Base-by-base conservation (phyloP, 2,329 filamentous ascomycete species). In the Botryosphaeria agaves region DNA sequence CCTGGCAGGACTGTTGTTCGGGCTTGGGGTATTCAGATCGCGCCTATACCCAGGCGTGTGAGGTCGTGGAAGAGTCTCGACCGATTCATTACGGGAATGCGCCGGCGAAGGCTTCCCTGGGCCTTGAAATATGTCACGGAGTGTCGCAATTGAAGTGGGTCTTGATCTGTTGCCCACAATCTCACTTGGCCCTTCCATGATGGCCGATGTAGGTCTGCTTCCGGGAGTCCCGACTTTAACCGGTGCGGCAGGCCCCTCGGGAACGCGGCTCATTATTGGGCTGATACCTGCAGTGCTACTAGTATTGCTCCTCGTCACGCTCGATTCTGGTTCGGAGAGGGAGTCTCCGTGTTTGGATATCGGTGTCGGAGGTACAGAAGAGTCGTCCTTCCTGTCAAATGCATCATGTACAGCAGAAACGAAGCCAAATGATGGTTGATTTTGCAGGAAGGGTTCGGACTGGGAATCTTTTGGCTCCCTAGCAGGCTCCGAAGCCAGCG, bases 261-360 rank as follows among this genome's bases (percentile, higher is more conserved):
- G 59, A n/a, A 61, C 64, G 30, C 58, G 55, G 38, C 60, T 66
- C 48, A 77, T 74, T 32, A 78, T 77, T 2, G 74, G 74, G 43
- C 72, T 76, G 37, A 78, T 71, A 17, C 59, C 59, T 29, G 64
- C 62, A 6, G 72, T 76, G 37, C 70, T 72, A 35, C 64, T 64
- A 34, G 71, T 76, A 39, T 75, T 67, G 31, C 67, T 73, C 36
- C 72, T 57, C 20, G 52, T 57, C n/a, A 72, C 51, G 24, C 55
- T 62, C 2, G 49, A 51, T 7, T 46, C 48, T 4, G 44, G 44
- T 2, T 32, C 33, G 14, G 43, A 46, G 20, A 44, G 40, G 7
- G 46, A 46, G 31, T 56, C 58, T n/a, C 48, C 52, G 32, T 53
- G 51, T 20, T 52, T 54, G 14, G 64, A 64, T 25, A 61, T 48